Conservation (phyloP, 2,329 filamentous ascomycete genomes). For the Xylariaceae sp. region DNA sequence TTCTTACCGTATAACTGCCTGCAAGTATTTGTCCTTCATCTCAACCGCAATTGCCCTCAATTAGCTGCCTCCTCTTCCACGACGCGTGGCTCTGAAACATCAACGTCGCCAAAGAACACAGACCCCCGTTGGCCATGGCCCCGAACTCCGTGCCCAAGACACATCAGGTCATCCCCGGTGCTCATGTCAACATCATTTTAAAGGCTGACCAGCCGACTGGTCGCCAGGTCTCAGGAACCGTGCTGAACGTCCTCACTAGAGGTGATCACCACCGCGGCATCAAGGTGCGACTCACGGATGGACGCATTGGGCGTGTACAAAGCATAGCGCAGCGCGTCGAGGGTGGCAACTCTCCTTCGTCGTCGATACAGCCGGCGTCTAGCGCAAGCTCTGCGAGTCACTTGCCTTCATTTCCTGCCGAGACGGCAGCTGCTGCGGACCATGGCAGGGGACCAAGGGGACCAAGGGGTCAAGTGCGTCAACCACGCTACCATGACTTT, state of each 20-base stretch:
- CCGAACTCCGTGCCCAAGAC: constrained; percentile 38
- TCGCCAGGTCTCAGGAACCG: constrained; percentile 60
- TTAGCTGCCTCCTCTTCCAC: background rate
- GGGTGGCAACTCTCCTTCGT: background rate
- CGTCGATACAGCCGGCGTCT: constrained; percentile 3
- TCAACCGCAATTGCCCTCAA: background rate
- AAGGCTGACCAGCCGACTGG: constrained; percentile 74
- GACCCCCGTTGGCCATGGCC: constrained; percentile 2
- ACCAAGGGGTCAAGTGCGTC: constrained; percentile 22
- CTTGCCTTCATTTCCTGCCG: background rate
- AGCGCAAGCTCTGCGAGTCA: constrained; percentile 15
- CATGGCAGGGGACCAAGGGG: constrained; percentile 12
- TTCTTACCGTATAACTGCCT: background rate
- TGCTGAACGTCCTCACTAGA: constrained; percentile 63
- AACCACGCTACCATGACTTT: constrained; percentile 31
- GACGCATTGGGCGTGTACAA: constrained; percentile 70
- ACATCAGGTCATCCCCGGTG: constrained; percentile 54
- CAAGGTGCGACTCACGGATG: constrained; percentile 68
- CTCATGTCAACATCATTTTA: constrained; percentile 64
- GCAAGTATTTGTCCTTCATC: background rate
- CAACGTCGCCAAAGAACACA: background rate
- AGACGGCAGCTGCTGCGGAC: constrained; percentile 1
- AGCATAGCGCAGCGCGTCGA: constrained; percentile 39
- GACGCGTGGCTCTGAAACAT: background rate
- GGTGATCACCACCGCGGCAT: constrained; percentile 74